Percentiles rank a stretch among this genome's conserved stretches.
phyloP scores from a whole-genome alignment of 2,329 filamentous ascomycete genomes.

The Pyrenochaeta sp. region DNA sequence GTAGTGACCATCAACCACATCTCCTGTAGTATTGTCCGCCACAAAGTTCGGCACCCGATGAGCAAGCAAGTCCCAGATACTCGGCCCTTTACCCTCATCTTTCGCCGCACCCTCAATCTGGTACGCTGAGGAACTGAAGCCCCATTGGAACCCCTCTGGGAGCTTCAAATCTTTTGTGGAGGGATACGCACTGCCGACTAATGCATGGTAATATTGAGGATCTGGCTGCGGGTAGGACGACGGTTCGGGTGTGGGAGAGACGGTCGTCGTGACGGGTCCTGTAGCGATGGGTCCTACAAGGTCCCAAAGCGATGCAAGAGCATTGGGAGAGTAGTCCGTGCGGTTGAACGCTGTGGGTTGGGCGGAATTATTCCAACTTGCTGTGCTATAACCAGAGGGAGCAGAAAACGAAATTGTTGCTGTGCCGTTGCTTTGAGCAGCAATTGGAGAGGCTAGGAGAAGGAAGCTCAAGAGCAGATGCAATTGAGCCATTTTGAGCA shows the following conservation, averaged over 20 bases:
- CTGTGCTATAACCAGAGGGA: constrained; percentile 46
- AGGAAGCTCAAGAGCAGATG: constrained; percentile 22
- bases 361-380: constrained; percentile 52
- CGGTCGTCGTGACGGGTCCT: constrained; percentile 53
- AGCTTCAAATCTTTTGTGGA: constrained; percentile 48
- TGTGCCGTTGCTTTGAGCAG: constrained; percentile 25
- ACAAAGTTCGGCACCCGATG: constrained; percentile 52
- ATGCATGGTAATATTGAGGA: constrained; percentile 50
- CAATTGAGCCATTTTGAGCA: constrained; percentile 29
- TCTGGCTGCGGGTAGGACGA: constrained; percentile 49
- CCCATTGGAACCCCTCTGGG: constrained; percentile 53
- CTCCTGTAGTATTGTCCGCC: constrained; percentile 51
- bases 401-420: constrained; percentile 35
- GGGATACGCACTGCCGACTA: constrained; percentile 47
- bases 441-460: constrained; percentile 14
- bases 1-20: constrained; percentile 52
- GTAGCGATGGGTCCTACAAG: constrained; percentile 53
- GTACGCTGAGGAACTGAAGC: constrained; percentile 50
- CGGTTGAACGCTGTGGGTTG: constrained; percentile 54
- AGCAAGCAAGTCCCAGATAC: constrained; percentile 54
- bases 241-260: constrained; percentile 53
- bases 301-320: constrained; percentile 56
- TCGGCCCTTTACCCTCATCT: constrained; percentile 53
- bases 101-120: constrained; percentile 55
- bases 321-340: constrained; percentile 56